Percentiles rank a stretch among this genome's conserved stretches.
These are phyloP conservation scores for Macrophomina tecta DNA, from an alignment of 2,329 filamentous ascomycete species.

Conservation along the genomic window DNA sequence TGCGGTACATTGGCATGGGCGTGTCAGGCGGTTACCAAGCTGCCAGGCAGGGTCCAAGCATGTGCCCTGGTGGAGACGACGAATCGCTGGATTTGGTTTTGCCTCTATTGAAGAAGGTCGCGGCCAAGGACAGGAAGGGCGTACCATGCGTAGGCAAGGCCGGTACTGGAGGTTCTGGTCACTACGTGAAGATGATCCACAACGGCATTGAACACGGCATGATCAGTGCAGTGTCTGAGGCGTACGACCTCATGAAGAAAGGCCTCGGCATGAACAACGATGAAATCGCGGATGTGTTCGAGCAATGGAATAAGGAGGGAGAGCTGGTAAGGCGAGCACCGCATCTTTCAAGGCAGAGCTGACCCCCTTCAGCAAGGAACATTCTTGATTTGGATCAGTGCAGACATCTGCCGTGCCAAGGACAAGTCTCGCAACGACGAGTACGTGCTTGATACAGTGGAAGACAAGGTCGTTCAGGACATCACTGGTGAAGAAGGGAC, in stretches of 20 bases:
- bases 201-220: constrained; percentile 78
- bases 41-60: constrained; percentile 68
- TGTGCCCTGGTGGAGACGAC: constrained; percentile 68
- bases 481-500: constrained; percentile 71
- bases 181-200: constrained; percentile 79
- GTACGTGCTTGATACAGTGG: constrained; percentile 65
- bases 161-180: constrained; percentile 68
- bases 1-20: constrained; percentile 72
- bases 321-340: constrained; percentile 53
- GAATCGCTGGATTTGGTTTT: constrained; percentile 64
- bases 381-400: constrained; percentile 68
- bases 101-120: constrained; percentile 65
- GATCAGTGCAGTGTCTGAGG: constrained; percentile 69
- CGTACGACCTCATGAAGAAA: constrained; percentile 67
- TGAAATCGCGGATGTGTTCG: constrained; percentile 65
- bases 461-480: constrained; percentile 76
- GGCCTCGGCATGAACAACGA: constrained; percentile 64
- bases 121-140: constrained; percentile 66
- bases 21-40: constrained; percentile 74
- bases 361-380: constrained; percentile 52
- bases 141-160: constrained; percentile 66
- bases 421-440: constrained; percentile 44
- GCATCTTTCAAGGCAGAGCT: not conserved
- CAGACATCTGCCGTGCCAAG: constrained; percentile 63
- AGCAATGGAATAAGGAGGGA: constrained; percentile 64